Base-by-base conservation (phyloP, 306 rosid genomes). In the Carpinus fangiana region DNA sequence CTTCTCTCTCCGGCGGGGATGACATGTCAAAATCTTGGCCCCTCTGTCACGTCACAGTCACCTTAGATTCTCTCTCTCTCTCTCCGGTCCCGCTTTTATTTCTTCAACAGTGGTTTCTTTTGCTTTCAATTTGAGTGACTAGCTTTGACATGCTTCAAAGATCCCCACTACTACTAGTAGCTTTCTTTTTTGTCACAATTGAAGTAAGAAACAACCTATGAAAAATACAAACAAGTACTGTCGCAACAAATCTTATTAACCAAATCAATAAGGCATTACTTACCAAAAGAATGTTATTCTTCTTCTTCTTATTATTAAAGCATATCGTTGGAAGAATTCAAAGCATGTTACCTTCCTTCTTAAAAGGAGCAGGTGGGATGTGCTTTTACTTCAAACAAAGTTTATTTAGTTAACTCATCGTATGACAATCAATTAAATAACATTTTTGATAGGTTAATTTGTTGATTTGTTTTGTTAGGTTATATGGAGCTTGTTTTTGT, bases 11-110 rank as follows among this genome's bases (percentile, higher is more conserved):
- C 10, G 60, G 59, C 85, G 71, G 71, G 23, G 62, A 66, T 82
- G 91, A 83, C 75, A 86, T 77, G 95, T 91, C 97, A 77, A 93
- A 73, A 83, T 91, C 93, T 76, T 61, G 81, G 87, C 86, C 77
- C 76, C n/a, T 51, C 77, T 78, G 96, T 91, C 90, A 60, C 20
- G 94, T 91, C 94, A 71, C 85, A 0, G 68, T 93, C 94, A 86
- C 84, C 70, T 75, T 86, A 84, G 88, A 89, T 83, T 81, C 90
- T 81, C 85, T 65, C 80, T 77, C 85, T 47, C 80, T 47, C 43
- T 68, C 20, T 60, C 80, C 48, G 76, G 6, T 56, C 7, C 73
- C 82, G 74, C 75, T 53, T 31, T 13, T 55, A 18, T 72, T 55
- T 73, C 72, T 71, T 50, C 41, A 45, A 41, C 5, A 20, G 4